These are phyloP conservation scores for Paulownia fortunei DNA, from an alignment of 257 asterid genomes.

Conservation along the genomic window DNA sequence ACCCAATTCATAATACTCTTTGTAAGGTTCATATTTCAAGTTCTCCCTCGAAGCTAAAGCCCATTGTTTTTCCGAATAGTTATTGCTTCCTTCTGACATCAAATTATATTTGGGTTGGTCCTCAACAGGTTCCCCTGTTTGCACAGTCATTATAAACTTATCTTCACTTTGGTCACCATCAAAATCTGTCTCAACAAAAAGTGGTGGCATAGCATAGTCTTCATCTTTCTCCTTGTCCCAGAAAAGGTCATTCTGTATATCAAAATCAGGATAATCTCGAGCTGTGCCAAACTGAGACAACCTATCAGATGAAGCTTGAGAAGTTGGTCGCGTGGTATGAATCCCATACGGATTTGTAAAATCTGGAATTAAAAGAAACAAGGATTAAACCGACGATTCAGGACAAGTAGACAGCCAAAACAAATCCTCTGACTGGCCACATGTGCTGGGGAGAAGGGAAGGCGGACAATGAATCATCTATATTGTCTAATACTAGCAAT, in stretches of 20 bases:
- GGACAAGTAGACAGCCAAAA: neutral
- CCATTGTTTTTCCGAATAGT: slow-evolving; percentile 40
- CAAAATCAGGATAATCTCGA: slow-evolving; percentile 83
- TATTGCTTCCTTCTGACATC: slow-evolving; percentile 30
- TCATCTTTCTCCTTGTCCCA: slow-evolving; percentile 81
- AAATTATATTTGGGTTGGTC: slow-evolving; percentile 30
- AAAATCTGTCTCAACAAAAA: slow-evolving; percentile 50
- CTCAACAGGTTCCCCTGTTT: slow-evolving; percentile 40
- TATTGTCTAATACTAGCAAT: neutral
- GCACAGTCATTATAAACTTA: slow-evolving; percentile 62
- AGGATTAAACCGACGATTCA: slow-evolving; percentile 15
- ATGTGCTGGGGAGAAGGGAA: neutral
- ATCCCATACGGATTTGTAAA: slow-evolving; percentile 81
- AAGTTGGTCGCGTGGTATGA: slow-evolving; percentile 50
- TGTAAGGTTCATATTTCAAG: slow-evolving; percentile 30
- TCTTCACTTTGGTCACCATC: slow-evolving; percentile 72
- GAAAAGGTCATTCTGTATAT: slow-evolving; percentile 69
- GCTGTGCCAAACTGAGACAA: slow-evolving; percentile 90
- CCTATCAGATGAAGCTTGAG: slow-evolving; percentile 79
- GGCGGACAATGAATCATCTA: neutral
- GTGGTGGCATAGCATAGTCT: slow-evolving; percentile 70
- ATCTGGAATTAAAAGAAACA: slow-evolving; percentile 46
- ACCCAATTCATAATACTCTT: slow-evolving; percentile 46
- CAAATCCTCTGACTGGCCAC: neutral
- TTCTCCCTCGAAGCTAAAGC: slow-evolving; percentile 28